These are phyloP conservation scores for Kuraishia ogatae DNA, from an alignment of 805 yeast species.

Conservation along the genomic window DNA sequence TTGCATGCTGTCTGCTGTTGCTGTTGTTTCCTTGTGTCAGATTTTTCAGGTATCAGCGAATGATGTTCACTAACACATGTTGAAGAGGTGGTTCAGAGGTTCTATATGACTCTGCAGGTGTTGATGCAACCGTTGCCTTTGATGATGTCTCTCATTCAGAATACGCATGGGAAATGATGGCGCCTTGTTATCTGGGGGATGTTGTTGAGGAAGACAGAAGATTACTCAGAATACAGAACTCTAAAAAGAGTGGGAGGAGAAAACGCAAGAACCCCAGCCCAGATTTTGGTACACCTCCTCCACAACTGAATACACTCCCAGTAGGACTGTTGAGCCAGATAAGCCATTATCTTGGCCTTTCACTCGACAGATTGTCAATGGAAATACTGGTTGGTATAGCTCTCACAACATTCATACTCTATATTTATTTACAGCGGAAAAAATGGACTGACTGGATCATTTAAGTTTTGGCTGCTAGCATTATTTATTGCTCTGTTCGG, in stretches of 20 bases:
- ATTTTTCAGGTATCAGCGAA: background rate
- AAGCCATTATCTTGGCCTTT: background rate
- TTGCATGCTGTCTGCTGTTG: background rate
- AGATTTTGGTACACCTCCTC: background rate
- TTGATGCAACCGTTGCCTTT: slow-evolving; percentile 63
- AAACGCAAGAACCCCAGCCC: background rate
- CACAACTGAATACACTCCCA: background rate
- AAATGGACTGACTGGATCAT: slow-evolving; percentile 19
- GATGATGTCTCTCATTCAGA: slow-evolving; percentile 73
- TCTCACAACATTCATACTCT: slow-evolving; percentile 16
- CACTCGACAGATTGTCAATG: slow-evolving; percentile 6
- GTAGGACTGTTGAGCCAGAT: background rate
- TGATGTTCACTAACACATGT: background rate
- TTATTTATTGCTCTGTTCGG: background rate
- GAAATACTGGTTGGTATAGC: slow-evolving; percentile 13
- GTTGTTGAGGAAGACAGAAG: slow-evolving; percentile 65
- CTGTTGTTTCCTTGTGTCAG: background rate
- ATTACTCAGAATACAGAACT: slow-evolving; percentile 19
- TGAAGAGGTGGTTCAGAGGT: slow-evolving; percentile 71
- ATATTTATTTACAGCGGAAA: slow-evolving; percentile 19
- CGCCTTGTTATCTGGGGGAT: slow-evolving; percentile 71
- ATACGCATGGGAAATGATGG: slow-evolving; percentile 77
- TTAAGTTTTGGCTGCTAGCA: background rate
- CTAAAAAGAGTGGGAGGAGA: background rate
- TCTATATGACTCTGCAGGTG: slow-evolving; percentile 69